Conservation (phyloP, 495 filamentous ascomycete genomes). For the Trichoderma orchidacearum region DNA sequence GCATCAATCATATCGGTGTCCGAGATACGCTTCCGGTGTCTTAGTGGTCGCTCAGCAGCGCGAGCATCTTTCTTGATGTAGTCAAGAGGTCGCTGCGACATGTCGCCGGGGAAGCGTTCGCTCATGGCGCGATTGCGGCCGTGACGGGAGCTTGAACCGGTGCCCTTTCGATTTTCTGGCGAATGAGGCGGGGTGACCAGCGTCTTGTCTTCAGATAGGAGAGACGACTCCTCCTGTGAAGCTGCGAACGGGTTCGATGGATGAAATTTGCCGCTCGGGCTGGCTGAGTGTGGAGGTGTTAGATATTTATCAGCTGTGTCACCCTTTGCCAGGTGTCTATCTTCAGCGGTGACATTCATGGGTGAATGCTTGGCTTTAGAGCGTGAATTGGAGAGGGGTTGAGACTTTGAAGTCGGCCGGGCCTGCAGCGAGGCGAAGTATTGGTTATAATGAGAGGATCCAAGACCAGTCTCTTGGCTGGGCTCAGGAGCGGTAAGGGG, state of each 20-base stretch:
- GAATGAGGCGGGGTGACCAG: neutral
- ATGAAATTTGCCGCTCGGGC: conserved; percentile 15
- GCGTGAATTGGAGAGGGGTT: neutral
- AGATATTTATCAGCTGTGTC: conserved; percentile 6
- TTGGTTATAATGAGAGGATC: conserved; percentile 28
- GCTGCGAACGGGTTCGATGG: conserved; percentile 14
- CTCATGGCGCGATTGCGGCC: conserved; percentile 36
- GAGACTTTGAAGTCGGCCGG: neutral
- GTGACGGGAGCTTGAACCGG: conserved; percentile 7
- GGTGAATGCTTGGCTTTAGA: neutral
- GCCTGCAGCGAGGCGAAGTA: conserved; percentile 1
- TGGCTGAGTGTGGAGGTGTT: conserved; percentile 20
- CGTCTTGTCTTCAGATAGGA: neutral
- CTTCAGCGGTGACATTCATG: neutral
- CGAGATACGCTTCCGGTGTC: conserved; percentile 42
- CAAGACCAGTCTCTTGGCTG: conserved; percentile 36
- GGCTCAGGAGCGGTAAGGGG: conserved; percentile 42
- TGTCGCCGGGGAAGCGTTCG: conserved; percentile 46
- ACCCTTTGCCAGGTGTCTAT: neutral
- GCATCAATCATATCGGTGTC: conserved; percentile 70
- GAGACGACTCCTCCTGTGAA: neutral
- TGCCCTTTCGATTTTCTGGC: too few relatives aligned
- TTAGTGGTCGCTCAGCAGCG: conserved; percentile 45
- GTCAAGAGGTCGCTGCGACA: conserved; percentile 47
- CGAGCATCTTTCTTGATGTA: conserved; percentile 43